Evolutionary conservation across 495 filamentous ascomycete genomes (phyloP).

Genomic region (Chaetomium cochliodes): DNA sequence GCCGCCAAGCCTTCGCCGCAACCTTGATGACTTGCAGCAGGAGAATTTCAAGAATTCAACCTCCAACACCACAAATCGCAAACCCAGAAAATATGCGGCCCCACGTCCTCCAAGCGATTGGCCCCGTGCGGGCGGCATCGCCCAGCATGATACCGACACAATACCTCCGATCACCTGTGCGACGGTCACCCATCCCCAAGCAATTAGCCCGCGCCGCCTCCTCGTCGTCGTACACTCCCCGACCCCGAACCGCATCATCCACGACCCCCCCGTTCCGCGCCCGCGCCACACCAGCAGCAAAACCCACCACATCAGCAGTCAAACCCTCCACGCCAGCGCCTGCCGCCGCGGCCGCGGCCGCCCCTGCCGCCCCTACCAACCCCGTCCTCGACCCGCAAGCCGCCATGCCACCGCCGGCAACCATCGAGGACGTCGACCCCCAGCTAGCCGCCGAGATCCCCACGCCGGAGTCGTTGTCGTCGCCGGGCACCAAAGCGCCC

Average conservation of each 20-base stretch:
- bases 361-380: neutral
- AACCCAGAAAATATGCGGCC: constrained; percentile 29
- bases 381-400: constrained; percentile 32
- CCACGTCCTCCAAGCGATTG: constrained; percentile 29
- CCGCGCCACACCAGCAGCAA: neutral
- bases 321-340: neutral
- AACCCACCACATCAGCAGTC: neutral
- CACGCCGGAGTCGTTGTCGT: constrained; percentile 15
- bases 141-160: constrained; percentile 10
- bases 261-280: constrained; percentile 10
- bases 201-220: constrained; percentile 13
- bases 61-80: constrained; percentile 2
- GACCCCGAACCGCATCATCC: constrained; percentile 11
- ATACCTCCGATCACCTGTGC: neutral
- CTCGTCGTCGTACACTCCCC: constrained; percentile 17
- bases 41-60: constrained; percentile 16
- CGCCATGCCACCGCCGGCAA: constrained; percentile 37
- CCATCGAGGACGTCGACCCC: constrained; percentile 34
- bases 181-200: constrained; percentile 8
- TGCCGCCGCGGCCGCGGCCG: constrained; percentile 5
- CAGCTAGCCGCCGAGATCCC: constrained; percentile 28
- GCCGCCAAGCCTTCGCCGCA: constrained; percentile 19
- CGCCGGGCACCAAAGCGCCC: neutral
- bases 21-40: constrained; percentile 9
- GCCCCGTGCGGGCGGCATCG: constrained; percentile 24